Conservation (phyloP, 768 basidiomycete species). For the Mycena leptocephala region DNA sequence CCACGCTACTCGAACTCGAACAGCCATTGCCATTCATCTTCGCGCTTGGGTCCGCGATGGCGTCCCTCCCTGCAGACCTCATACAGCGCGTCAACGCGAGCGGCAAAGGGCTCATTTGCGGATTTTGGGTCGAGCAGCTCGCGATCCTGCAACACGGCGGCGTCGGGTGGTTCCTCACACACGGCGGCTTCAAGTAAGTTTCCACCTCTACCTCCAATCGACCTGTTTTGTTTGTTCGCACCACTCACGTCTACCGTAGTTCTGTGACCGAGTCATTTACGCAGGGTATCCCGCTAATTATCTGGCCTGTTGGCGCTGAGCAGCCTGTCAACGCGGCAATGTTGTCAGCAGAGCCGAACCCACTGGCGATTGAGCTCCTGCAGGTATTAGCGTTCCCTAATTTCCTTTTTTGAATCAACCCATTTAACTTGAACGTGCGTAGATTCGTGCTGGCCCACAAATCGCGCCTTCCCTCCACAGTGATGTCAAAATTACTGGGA, state of each 20-base stretch:
- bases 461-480: constrained; percentile 5
- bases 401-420: neutral
- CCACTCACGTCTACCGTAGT: neutral
- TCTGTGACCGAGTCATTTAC: constrained; percentile 13
- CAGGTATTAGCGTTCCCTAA: neutral
- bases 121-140: constrained; percentile 16
- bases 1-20: constrained; percentile 2
- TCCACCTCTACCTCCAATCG: neutral
- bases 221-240: neutral
- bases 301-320: constrained; percentile 20
- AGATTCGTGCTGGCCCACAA: constrained; percentile 15
- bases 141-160: constrained; percentile 13
- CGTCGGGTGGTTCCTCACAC: constrained; percentile 19
- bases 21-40: constrained; percentile 20
- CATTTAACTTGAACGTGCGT: too few species aligned
- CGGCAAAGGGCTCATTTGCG: constrained; percentile 18
- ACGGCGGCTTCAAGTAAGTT: constrained; percentile 22
- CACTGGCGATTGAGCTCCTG: constrained; percentile 21
- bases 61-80: constrained; percentile 3
- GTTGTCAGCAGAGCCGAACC: constrained; percentile 3
- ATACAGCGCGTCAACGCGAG: constrained; percentile 19
- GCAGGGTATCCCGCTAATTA: constrained; percentile 23
- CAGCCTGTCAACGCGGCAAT: constrained; percentile 22
- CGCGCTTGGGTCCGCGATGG: neutral
- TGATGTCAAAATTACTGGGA: constrained; percentile 6